Evolutionary conservation across 1,284 basidiomycete genomes (phyloP).

Genomic region (Fomes fomentarius): DNA sequence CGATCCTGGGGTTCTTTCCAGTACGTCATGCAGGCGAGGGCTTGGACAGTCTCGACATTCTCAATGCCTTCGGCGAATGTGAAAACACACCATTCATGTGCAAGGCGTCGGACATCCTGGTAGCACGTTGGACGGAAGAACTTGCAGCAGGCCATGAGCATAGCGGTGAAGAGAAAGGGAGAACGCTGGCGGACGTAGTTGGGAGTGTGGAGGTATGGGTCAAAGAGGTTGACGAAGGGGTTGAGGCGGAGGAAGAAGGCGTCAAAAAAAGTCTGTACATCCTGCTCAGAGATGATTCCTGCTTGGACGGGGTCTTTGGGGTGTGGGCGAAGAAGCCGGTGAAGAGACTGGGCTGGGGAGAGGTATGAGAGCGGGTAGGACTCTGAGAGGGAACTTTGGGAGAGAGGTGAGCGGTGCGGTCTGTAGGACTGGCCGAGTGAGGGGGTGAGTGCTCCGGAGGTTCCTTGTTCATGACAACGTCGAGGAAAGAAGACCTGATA

Average conservation of each 20-base stretch:
- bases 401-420: slow-evolving; percentile 20
- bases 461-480: slow-evolving; percentile 73
- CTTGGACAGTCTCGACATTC: slow-evolving; percentile 81
- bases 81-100: slow-evolving; percentile 70
- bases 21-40: slow-evolving; percentile 82
- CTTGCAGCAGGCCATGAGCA: slow-evolving; percentile 84
- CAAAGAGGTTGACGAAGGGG: slow-evolving; percentile 84
- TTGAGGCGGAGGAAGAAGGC: slow-evolving; percentile 78
- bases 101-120: slow-evolving; percentile 66
- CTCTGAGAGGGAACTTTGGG: slow-evolving; percentile 30
- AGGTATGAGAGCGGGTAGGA: slow-evolving; percentile 20
- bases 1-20: slow-evolving; percentile 86
- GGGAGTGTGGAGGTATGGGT: slow-evolving; percentile 75
- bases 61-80: slow-evolving; percentile 80
- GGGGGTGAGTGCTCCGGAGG: slow-evolving; percentile 31
- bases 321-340: slow-evolving; percentile 35
- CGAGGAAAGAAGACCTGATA: slow-evolving; percentile 72
- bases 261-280: slow-evolving; percentile 73
- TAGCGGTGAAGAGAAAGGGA: slow-evolving; percentile 79
- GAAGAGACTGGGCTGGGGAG: slow-evolving; percentile 26
- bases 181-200: slow-evolving; percentile 74
- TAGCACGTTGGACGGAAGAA: slow-evolving; percentile 78
- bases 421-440: slow-evolving; percentile 14
- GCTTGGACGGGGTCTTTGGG: slow-evolving; percentile 68
- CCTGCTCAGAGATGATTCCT: slow-evolving; percentile 67